phyloP scores from a whole-genome alignment of 169 alveolate genomes.

The Cryptosporidium parvum region DNA sequence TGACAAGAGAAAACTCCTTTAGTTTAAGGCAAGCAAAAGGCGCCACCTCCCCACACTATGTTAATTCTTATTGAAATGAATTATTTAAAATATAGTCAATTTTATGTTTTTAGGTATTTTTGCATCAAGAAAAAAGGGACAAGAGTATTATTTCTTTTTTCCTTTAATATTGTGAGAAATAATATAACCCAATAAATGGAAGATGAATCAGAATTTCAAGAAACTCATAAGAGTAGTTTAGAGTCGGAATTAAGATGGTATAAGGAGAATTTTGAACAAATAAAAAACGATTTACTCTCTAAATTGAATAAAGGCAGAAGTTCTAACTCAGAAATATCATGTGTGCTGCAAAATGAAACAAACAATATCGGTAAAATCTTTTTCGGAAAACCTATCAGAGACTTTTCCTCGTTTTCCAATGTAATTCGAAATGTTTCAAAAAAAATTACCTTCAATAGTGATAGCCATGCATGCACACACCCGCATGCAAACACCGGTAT shows the following conservation, averaged over 20 bases:
- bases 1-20: neutral
- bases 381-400: constrained; percentile 28
- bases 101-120: neutral
- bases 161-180: neutral
- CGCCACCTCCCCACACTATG: constrained; percentile 68
- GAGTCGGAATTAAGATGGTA: constrained; percentile 37
- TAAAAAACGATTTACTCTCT: constrained; percentile 4
- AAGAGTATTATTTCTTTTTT: neutral
- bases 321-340: neutral
- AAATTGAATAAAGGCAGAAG: neutral
- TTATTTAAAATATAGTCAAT: neutral
- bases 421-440: constrained; percentile 23
- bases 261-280: constrained; percentile 16
- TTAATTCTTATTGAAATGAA: neutral
- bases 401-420: neutral
- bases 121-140: neutral
- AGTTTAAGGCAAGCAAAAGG: neutral
- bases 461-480: constrained; percentile 5
- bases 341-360: neutral
- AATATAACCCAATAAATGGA: neutral
- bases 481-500: constrained; percentile 21
- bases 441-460: neutral
- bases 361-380: neutral
- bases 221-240: neutral
- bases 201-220: neutral